phyloP scores from a whole-genome alignment of 495 filamentous ascomycete species.

The Lasiosphaeris hirsuta region DNA sequence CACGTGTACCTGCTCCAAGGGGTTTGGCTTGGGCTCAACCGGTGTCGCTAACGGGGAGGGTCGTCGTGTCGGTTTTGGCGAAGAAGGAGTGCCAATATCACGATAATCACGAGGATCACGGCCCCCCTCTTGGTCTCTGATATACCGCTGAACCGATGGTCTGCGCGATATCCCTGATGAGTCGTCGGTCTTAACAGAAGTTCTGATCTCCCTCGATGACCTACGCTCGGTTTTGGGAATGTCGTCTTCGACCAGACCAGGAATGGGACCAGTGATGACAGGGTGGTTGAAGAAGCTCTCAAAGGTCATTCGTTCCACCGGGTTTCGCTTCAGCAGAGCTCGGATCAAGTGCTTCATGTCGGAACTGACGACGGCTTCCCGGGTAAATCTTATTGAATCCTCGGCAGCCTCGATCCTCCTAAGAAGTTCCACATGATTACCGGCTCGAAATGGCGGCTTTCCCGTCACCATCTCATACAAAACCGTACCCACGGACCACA shows the following conservation, averaged over 20 bases:
- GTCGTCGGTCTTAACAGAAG: constrained; percentile 29
- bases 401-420: constrained; percentile 84
- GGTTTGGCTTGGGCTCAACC: constrained; percentile 32
- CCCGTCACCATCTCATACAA: constrained; percentile 92
- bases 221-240: constrained; percentile 40
- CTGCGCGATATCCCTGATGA: constrained; percentile 13
- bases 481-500: constrained; percentile 97
- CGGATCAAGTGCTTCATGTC: constrained; percentile 81
- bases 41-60: constrained; percentile 39
- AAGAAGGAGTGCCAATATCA: constrained; percentile 20
- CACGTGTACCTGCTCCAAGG: constrained; percentile 22
- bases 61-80: constrained; percentile 32
- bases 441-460: constrained; percentile 83
- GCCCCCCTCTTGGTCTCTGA: constrained; percentile 28
- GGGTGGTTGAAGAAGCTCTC: constrained; percentile 72
- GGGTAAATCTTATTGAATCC: constrained; percentile 78
- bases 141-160: constrained; percentile 23
- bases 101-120: constrained; percentile 31
- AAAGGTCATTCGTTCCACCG: constrained; percentile 79
- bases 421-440: constrained; percentile 91
- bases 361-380: constrained; percentile 65
- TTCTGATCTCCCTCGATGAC: constrained; percentile 24
- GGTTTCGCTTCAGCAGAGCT: constrained; percentile 75
- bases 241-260: constrained; percentile 77
- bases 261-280: constrained; percentile 76